Base-by-base conservation (phyloP, 1,284 basidiomycete genomes). In the Leucocoprinus gongylophorus region DNA sequence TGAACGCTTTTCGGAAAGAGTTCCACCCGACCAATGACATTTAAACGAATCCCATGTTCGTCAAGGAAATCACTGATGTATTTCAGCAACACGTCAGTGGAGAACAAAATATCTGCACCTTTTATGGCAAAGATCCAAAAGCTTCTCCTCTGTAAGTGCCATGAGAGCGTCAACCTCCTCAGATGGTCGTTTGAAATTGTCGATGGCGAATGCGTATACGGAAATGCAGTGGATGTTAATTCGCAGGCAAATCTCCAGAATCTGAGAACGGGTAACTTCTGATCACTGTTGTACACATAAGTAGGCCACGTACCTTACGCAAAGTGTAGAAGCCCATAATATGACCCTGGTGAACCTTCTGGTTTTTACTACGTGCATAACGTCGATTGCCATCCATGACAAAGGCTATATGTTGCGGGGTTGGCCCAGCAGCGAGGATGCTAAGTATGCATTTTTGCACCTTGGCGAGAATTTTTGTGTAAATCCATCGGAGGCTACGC, bases 371-470 rank as follows among this genome's bases (percentile, higher is more conserved):
- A n/a, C 88, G 77, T 0, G 97, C 95, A 65, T 91, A 97, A 5
- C 97, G 78, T 48, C 97, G 75, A 67, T 99, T 99, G 4, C 97
- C 97, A 62, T 99, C 97, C 93, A 99, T 97, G 33, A 97, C 88
- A 64, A 99, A 95, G 2, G 90, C 95, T 39, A 99, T 80, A 73
- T 99, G 97, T 39, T 75, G 69, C 0, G 97, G 97, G 18, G 97
- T 76, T 1, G 97, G 95, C 0, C 95, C 95, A 5, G 85, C 73
- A 0, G 84, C 73, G 35, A 95, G 75, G 21, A 91, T 69, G 49
- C 70, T 68, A 49, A 92, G 73, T 20, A 91, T 63, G 13, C 80
- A 59, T 50, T 70, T 64, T 51, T 71, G 70, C 6, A 68, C 64
- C 40, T 63, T 68, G 17, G 60, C 56, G 8, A 60, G 47, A 41